phyloP scores from a whole-genome alignment of 345 rosid species.

The Eucalyptus grandis region DNA sequence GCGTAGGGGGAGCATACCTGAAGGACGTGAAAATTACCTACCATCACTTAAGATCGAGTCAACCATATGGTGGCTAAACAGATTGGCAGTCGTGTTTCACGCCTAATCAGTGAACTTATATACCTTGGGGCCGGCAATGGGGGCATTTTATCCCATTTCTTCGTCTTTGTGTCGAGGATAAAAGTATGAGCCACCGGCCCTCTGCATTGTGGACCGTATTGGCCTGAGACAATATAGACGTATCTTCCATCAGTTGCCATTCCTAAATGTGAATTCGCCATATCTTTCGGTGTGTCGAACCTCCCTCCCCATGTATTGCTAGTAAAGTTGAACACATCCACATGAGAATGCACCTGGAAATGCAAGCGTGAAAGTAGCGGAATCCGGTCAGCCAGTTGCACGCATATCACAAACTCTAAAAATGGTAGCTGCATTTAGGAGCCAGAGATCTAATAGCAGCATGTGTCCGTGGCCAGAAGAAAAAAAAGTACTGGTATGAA shows the following conservation, averaged over 20 bases:
- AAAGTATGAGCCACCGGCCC: slow-evolving; percentile 42
- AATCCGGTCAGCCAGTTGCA: neutral
- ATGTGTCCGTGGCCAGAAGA: neutral
- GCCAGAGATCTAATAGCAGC: neutral
- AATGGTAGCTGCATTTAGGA: neutral
- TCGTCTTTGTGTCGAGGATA: slow-evolving; percentile 46
- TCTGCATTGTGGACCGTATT: slow-evolving; percentile 76
- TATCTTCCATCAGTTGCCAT: slow-evolving; percentile 62
- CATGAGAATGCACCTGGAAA: slow-evolving; percentile 73
- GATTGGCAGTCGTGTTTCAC: neutral
- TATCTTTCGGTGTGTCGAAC: slow-evolving; percentile 51
- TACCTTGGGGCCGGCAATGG: slow-evolving; percentile 68
- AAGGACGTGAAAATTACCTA: neutral
- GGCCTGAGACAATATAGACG: slow-evolving; percentile 67
- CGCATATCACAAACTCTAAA: neutral
- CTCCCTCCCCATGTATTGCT: slow-evolving; percentile 52
- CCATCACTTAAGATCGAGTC: neutral
- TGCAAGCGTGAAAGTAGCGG: neutral
- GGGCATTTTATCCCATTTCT: slow-evolving; percentile 48
- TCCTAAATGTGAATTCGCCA: slow-evolving; percentile 85
- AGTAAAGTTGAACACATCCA: slow-evolving; percentile 63
- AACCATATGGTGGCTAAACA: neutral
- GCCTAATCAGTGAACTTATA: neutral
- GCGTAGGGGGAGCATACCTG: slow-evolving; percentile 92
- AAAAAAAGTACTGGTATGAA: neutral